Evolutionary conservation across 2,329 filamentous ascomycete genomes (phyloP), one percentile per base, ranked within the genome.

Genomic region (Paecilomyces formosus): DNA sequence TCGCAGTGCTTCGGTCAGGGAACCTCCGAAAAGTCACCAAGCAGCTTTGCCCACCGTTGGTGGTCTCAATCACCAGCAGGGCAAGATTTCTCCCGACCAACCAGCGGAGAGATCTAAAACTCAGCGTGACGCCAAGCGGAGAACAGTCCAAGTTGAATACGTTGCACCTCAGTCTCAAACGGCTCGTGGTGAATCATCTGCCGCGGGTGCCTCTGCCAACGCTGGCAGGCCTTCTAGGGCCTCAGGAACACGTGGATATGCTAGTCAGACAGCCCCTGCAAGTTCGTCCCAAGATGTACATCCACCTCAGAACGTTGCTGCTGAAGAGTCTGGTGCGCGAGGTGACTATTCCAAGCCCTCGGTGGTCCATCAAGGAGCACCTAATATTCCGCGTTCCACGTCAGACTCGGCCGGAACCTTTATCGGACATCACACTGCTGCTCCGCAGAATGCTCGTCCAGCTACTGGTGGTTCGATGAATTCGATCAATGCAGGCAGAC

Each of bases 111-210:
- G 86, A 67, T 82, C 85, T 50, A 89, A 89, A 72, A 77, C 81
- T 7, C 75, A 79, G 31, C 88, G 92, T 65, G 92, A 97, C 71
- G 88, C 88, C 67, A 97, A 97, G 76, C 87, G 94, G 58, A 86
- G 92, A 66, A 99, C 94, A 0, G 91, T 99, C 0, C 94, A 99
- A 76, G 90, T 99, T 61, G 94, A 99, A 78, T 99, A 99, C 74
- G 94, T 97, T 58, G 89, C 92, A 21, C 94, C 94, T 24, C 87
- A 88, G 26, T 95, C 91, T 5, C 87, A 93, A 69, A 97, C 93
- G 0, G 83, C 88, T 62, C 85, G 93, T 63, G 91, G 89, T 30
- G 84, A 84, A 62, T 54, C 61, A 1, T 56, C 62, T 12, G 35
- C 55, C 30, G 60, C 56, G 3, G 53, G 55, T 15, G 55, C 58